Evolutionary conservation across 148 eudicot genomes (phyloP).

Genomic region (Vaccinium myrtillus): DNA sequence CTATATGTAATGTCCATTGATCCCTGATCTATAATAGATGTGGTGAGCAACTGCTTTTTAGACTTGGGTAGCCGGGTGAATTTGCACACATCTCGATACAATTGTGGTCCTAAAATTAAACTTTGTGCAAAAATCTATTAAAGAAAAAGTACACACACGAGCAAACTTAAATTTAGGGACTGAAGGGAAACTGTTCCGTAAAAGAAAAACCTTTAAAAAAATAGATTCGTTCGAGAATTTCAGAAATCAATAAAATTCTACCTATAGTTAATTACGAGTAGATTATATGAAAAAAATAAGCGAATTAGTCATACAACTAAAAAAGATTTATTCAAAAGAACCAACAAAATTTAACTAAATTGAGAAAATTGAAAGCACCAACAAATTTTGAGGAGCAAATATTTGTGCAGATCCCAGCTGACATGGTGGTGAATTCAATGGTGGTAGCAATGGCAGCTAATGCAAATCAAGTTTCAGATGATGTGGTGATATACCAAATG

Average conservation of each 20-base stretch:
- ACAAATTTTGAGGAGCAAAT: background rate
- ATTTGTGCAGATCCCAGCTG: constrained; percentile 64
- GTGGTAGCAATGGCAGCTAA: constrained; percentile 58
- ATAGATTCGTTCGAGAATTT: too few species aligned
- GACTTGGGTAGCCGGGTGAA: background rate
- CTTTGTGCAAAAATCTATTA: background rate
- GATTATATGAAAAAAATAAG: too few species aligned
- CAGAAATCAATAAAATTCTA: too few species aligned
- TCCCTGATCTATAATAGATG: background rate
- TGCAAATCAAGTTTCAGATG: constrained; percentile 24
- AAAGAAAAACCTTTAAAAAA: too few species aligned
- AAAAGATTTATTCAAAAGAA: too few species aligned
- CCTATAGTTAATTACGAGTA: too few species aligned
- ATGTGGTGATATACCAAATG: constrained; percentile 33
- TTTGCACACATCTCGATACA: background rate
- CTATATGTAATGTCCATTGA: background rate
- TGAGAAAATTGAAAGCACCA: background rate
- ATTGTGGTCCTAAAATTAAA: background rate
- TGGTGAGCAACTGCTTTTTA: background rate
- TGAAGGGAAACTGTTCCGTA: too few species aligned
- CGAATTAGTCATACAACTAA: too few species aligned
- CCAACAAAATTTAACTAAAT: too few species aligned
- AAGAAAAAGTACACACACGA: too few species aligned
- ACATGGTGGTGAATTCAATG: constrained; percentile 72
- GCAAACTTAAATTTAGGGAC: too few species aligned